Evolutionary conservation across 371 early-diverging fungal species (phyloP).

Genomic region (Mucor saturninus): DNA sequence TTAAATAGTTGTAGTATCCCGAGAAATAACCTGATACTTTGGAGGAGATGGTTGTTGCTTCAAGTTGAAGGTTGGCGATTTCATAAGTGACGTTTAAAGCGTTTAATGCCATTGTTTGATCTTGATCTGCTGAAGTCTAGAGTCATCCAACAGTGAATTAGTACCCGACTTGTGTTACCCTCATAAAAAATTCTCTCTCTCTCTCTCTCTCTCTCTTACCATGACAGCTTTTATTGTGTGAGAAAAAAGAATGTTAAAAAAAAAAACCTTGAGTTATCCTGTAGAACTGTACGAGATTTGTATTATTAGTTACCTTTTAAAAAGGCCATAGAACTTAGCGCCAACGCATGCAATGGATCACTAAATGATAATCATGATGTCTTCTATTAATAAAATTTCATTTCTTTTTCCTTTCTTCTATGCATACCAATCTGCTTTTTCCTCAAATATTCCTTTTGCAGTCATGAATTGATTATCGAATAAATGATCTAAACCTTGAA

Average conservation of each 20-base stretch:
- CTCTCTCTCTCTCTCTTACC: conserved; percentile 15
- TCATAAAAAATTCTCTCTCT: not conserved
- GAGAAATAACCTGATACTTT: conserved; percentile 36
- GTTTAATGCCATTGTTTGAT: conserved; percentile 49
- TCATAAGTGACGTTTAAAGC: conserved; percentile 44
- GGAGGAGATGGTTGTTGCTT: conserved; percentile 34
- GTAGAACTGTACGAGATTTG: not conserved
- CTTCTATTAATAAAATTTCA: not conserved
- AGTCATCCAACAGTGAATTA: not conserved
- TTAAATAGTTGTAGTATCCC: conserved; percentile 34
- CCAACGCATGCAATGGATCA: conserved; percentile 50
- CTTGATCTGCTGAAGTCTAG: conserved; percentile 56
- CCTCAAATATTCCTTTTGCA: conserved; percentile 33
- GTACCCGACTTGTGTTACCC: not conserved
- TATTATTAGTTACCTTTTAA: conserved; percentile 26
- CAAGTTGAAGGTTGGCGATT: conserved; percentile 50
- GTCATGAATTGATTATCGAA: conserved; percentile 52
- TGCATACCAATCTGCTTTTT: conserved; percentile 29
- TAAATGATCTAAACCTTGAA: conserved; percentile 44
- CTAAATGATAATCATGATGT: not conserved
- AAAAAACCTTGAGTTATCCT: too few species aligned
- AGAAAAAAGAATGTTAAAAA: conserved; percentile 19
- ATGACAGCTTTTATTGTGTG: conserved; percentile 30
- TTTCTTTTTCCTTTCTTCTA: not conserved
- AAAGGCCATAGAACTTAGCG: conserved; percentile 49